Evolutionary conservation across 2,329 filamentous ascomycete species (phyloP), one percentile per base, ranked within the genome.

Genomic region (Rhinocladiella mackenziei): DNA sequence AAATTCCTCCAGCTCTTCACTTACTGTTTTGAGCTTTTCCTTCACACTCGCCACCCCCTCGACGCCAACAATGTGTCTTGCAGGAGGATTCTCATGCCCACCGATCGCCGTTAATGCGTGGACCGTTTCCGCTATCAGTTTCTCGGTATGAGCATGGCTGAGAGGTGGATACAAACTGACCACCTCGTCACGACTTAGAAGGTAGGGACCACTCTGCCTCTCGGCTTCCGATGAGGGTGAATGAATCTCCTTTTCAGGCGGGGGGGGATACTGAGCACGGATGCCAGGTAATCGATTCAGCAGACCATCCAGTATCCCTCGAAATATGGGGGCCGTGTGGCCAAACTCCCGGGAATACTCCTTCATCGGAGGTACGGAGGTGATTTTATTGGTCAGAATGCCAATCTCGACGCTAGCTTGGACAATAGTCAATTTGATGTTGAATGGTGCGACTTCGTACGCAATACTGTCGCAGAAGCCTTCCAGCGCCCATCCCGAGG

Each of bases 361-460:
- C 1, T 76, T 74, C 60, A 95, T 77, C 25, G 83, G 81, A 4
- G 91, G 89, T 2, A 86, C 85, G 55, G 91, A 87, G 36, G 82
- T 84, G 57, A 97, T 84, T 43, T 84, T 82, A 67, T 94, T 94
- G 19, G 87, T 92, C 45, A 97, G 74, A 22, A 88, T 81, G 53
- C 84, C 81, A 50, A 95, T 86, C 69, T 97, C 91, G 68, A 95
- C 88, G 66, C 89, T 94, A 18, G 89, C 89, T 71, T 98, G 91
- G 32, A 98, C 84, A 55, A 97, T 89, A 29, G 89, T 96, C 65
- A 97, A 80, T 65, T 91, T 94, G 69, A 97, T 81, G 67, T 96
- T 96, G 72, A 97, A 97, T 0, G 92, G 92, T 0, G 91, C 86
- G 53, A 98, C 85, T 67, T 98, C 92, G 66, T 96, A 98, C 1